Percentiles rank a stretch among this genome's conserved stretches.
Evolutionary conservation across 139 green algal species (phyloP).

Genomic region (Tetraselmis striata): DNA sequence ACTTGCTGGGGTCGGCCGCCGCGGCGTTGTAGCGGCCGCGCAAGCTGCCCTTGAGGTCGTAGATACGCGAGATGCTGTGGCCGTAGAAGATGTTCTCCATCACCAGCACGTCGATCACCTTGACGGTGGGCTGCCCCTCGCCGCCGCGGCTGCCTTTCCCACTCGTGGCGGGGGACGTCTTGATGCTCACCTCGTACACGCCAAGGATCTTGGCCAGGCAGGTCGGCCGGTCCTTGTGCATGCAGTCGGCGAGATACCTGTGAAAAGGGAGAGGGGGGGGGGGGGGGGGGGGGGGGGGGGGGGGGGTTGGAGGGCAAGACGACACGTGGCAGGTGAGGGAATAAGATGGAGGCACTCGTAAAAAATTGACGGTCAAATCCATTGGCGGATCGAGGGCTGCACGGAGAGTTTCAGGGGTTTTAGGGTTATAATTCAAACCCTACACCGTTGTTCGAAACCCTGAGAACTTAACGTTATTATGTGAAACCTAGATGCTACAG

Average conservation of each 20-base stretch:
- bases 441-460: too few species aligned
- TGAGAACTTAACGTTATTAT: too few species aligned
- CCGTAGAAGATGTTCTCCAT: constrained; percentile 95
- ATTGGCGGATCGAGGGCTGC: too few species aligned
- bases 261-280: too few species aligned
- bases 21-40: constrained; percentile 65
- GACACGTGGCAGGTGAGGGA: too few species aligned
- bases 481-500: too few species aligned
- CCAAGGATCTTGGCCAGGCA: constrained; percentile 91
- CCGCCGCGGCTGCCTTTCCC: background rate
- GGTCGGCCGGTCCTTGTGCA: constrained; percentile 25
- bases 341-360: too few species aligned
- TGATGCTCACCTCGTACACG: constrained; percentile 65
- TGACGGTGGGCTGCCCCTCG: background rate
- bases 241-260: background rate
- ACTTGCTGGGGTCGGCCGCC: constrained; percentile 14
- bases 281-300: too few species aligned
- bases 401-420: too few species aligned
- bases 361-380: too few species aligned
- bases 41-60: constrained; percentile 86
- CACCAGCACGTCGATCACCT: constrained; percentile 77
- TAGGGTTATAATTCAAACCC: too few species aligned
- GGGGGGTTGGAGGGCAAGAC: too few species aligned
- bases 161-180: constrained; percentile 1
- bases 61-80: constrained; percentile 62